phyloP scores from a whole-genome alignment of 2,329 filamentous ascomycete genomes.

The Fusarium aywerte region DNA sequence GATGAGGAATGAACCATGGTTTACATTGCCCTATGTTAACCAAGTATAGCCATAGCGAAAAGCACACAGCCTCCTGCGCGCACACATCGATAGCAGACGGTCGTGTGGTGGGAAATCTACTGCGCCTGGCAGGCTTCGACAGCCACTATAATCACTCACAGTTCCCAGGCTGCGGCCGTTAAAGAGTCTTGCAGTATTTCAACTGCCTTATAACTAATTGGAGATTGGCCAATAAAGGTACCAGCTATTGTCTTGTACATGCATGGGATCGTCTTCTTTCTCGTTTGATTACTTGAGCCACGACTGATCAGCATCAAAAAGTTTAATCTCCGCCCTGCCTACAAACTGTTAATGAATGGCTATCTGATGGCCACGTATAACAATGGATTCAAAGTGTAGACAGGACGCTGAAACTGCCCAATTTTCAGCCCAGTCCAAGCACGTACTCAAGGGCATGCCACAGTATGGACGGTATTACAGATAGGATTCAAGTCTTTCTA shows the following conservation, averaged over 20 bases:
- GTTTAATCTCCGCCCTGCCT: not conserved
- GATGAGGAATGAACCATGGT: not conserved
- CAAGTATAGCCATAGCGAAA: not conserved
- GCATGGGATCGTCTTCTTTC: not conserved
- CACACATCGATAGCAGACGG: not conserved
- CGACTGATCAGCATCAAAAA: not conserved
- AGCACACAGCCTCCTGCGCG: not conserved
- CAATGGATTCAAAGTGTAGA: too few species aligned
- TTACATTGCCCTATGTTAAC: not conserved
- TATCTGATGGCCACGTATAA: not conserved
- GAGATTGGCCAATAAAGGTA: not conserved
- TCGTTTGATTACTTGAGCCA: not conserved
- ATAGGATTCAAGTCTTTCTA: not conserved
- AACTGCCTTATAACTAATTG: not conserved
- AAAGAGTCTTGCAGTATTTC: not conserved
- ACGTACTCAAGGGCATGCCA: not conserved
- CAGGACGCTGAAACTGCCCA: not conserved
- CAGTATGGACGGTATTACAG: not conserved
- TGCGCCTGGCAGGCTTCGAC: not conserved
- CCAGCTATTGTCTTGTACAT: not conserved
- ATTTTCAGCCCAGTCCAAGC: not conserved
- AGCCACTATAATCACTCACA: not conserved
- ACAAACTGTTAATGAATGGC: not conserved
- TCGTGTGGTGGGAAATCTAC: not conserved
- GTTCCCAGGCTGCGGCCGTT: too few species aligned